Conservation (phyloP, 148 eudicot genomes). For the Spergularia marina region DNA sequence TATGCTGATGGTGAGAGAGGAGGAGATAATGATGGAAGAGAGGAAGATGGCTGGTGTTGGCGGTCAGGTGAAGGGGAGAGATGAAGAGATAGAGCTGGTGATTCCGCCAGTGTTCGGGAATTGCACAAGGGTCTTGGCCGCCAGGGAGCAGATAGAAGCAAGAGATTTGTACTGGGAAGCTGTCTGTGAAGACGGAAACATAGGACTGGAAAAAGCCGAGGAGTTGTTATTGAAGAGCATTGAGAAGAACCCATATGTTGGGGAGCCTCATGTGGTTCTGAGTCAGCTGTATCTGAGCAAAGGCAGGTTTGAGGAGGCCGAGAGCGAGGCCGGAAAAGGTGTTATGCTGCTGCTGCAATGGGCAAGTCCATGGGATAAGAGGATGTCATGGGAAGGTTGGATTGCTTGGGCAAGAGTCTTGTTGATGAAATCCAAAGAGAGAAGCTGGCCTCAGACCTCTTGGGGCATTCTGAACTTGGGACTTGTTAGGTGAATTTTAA, state of each 20-base stretch:
- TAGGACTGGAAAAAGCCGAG: slow-evolving; percentile 43
- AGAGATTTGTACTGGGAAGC: slow-evolving; percentile 90
- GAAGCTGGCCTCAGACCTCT: slow-evolving; percentile 68
- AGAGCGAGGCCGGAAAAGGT: slow-evolving; percentile 57
- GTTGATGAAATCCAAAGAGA: slow-evolving; percentile 77
- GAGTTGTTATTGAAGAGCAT: slow-evolving; percentile 48
- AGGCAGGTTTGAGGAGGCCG: slow-evolving; percentile 73
- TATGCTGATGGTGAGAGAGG: slow-evolving; percentile 62
- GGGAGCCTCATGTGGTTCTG: slow-evolving; percentile 81
- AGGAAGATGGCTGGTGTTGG: slow-evolving; percentile 11
- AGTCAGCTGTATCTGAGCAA: slow-evolving; percentile 56
- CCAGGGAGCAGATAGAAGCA: slow-evolving; percentile 53
- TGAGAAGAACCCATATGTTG: slow-evolving; percentile 78
- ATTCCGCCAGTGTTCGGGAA: slow-evolving; percentile 72
- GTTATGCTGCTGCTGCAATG: slow-evolving; percentile 62
- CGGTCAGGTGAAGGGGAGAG: background rate
- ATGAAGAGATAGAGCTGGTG: slow-evolving; percentile 47
- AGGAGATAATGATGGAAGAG: slow-evolving; percentile 43
- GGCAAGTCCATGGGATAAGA: slow-evolving; percentile 98
- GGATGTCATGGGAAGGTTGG: slow-evolving; percentile 98
- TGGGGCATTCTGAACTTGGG: slow-evolving; percentile 94
- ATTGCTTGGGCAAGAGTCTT: slow-evolving; percentile 88
- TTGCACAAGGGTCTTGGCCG: slow-evolving; percentile 58
- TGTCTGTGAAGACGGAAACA: slow-evolving; percentile 42
- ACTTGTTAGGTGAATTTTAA: slow-evolving; percentile 44